Evolutionary conservation across 768 basidiomycete species (phyloP), one percentile per base, ranked within the genome.

Genomic region (Botryobasidium botryosum): DNA sequence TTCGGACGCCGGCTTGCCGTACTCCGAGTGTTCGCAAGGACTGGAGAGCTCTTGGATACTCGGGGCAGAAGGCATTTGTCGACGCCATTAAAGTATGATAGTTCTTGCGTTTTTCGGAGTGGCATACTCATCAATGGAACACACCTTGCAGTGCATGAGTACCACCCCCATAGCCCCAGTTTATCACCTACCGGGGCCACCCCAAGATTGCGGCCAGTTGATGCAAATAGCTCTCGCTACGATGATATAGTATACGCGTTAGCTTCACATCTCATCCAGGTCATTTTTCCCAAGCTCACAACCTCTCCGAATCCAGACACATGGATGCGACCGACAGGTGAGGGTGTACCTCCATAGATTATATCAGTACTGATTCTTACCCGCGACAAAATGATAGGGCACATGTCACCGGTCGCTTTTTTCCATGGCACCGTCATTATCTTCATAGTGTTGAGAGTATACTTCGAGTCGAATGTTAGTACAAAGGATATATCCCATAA

Each of bases 1-100:
- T n/a, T n/a, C n/a, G n/a, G n/a, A n/a, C n/a, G n/a, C n/a, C n/a
- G n/a, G n/a, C n/a, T n/a, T n/a, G n/a, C n/a, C n/a, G n/a, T n/a
- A n/a, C n/a, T n/a, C n/a, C n/a, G n/a, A n/a, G n/a, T n/a, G n/a
- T 43, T 13, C 41, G 41, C 13, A 43, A 43, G 41, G 41, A 43
- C 12, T 43, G 41, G 41, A 27, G 41, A 2, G 15, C 41, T 43
- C 29, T 43, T 10, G 13, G 23, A 10, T 32, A 10, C 27, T 12
- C 10, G 13, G 10, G 20, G 1, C 41, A 43, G 2, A 43, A 43
- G 26, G 23, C 15, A 8, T 43, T 35, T 21, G 26, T 43, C 24
- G 13, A 43, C n/a, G 41, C 41, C 15, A 36, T 43, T 2, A 43
- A 43, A 21, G 41, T 43, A 12, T 10, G 13, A 10, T 15, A 12